Base-by-base conservation (phyloP, 345 rosid genomes). In the Bruguiera sexangula region DNA sequence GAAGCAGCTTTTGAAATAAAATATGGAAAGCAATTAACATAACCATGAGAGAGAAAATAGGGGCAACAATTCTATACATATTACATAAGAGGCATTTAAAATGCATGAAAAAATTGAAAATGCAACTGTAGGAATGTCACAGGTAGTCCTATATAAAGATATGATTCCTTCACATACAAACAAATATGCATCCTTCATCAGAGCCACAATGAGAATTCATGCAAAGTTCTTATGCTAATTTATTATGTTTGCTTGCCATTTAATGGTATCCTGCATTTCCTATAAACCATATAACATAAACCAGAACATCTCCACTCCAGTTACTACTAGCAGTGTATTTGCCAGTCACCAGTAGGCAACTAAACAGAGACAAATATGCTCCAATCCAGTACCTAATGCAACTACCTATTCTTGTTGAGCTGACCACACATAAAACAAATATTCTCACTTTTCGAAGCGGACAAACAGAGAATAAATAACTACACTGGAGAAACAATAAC, bases 401-500 rank as follows among this genome's bases (percentile, higher is more conserved):
- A 43, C 50, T 3, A 5, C 50, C 19, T 43, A 11, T 43, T 43
- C 50, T 13, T 13, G 50, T 13, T 11, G 50, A 43, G 19, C 50
- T 13, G 5, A 43, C 5, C 50, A 43, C 16, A 43, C 50, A 43
- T 3, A 43, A 43, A 43, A 18, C 3, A 43, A 43, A 43, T 11
- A 9, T 22, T 56, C 4, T 39, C 18, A 32, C 0, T 37, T 56
- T 50, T 34, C 16, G 6, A 21, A 27, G 24, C 36, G 54, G 32
- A 27, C 61, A 55, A 37, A 55, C 15, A 18, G 6, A 34, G 37
- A 36, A 73, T 6, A 53, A 15, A 21, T 6, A 43, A 62, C 29
- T 3, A 39, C 26, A 63, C 20, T 8, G n/a, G 48, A 64, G 20
- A 37, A 34, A 15, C 10, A 67, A 29, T 26, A 46, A 74, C 93